phyloP scores from a whole-genome alignment of 352 stramenopile species.

The Phytopythium ostracodes region DNA sequence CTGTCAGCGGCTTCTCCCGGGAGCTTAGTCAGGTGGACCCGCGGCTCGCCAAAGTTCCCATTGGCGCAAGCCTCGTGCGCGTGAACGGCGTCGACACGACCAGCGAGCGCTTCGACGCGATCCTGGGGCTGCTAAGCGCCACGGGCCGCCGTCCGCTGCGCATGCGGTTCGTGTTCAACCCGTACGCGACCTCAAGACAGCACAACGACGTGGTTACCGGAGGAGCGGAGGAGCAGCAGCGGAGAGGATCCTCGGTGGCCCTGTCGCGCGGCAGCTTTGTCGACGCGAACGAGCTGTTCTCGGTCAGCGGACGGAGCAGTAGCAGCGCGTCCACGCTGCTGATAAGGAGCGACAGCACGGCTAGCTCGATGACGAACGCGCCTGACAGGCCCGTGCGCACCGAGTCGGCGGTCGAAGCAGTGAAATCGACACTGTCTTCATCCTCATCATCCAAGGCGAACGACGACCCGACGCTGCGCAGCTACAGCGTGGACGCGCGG shows the following conservation, averaged over 20 bases:
- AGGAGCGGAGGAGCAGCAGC: neutral
- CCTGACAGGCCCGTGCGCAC: neutral
- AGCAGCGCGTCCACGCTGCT: conserved; percentile 4
- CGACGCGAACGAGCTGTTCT: neutral
- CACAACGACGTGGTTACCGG: neutral
- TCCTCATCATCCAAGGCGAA: neutral
- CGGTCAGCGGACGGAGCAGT: conserved; percentile 3
- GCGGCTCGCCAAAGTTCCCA: conserved; percentile 46
- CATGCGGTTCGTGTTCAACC: conserved; percentile 65
- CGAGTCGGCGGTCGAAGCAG: neutral
- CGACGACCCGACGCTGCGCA: conserved; percentile 19
- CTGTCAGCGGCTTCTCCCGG: conserved; percentile 62
- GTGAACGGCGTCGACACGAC: conserved; percentile 70
- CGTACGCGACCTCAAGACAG: conserved; percentile 18
- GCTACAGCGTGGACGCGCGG: conserved; percentile 49
- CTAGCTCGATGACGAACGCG: neutral
- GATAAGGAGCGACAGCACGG: no score
- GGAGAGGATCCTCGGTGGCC: no score
- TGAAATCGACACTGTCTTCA: neutral
- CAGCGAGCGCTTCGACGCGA: conserved; percentile 56
- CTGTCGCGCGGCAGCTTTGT: conserved; percentile 6
- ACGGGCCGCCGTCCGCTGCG: conserved; percentile 29
- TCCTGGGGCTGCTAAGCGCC: conserved; percentile 32
- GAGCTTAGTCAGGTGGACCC: conserved; percentile 53
- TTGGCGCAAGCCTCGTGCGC: conserved; percentile 60